Evolutionary conservation across 1,139 yeast genomes (phyloP).

Genomic region (Yamadazyma kanchanaburiensis): DNA sequence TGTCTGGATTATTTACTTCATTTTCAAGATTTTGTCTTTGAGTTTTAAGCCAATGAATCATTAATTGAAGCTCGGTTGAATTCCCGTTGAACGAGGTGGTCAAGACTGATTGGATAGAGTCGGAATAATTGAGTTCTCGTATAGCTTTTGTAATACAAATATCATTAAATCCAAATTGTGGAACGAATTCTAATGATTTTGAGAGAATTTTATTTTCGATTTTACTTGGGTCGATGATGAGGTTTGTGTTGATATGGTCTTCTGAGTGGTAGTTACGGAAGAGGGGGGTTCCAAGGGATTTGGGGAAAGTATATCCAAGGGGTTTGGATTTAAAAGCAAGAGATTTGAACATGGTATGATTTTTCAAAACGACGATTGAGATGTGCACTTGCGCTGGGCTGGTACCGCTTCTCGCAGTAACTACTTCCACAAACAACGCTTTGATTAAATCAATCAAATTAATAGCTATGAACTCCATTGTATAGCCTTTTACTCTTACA

Average conservation of each 20-base stretch:
- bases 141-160: slow-evolving; percentile 61
- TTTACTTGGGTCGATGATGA: slow-evolving; percentile 24
- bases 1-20: slow-evolving; percentile 23
- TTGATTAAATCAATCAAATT: too few species aligned
- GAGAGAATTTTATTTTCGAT: slow-evolving; percentile 34
- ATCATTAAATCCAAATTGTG: slow-evolving; percentile 65
- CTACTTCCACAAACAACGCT: too few species aligned
- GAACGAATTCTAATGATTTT: slow-evolving; percentile 51
- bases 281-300: too few species aligned
- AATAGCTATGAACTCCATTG: too few species aligned
- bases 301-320: too few species aligned
- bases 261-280: slow-evolving; percentile 29
- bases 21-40: slow-evolving; percentile 32
- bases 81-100: slow-evolving; percentile 27
- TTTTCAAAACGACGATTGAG: too few species aligned
- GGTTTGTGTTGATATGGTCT: slow-evolving; percentile 33
- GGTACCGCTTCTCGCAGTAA: too few species aligned
- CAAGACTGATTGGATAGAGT: slow-evolving; percentile 63
- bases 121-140: slow-evolving; percentile 58
- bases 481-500: too few species aligned
- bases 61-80: slow-evolving; percentile 44
- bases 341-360: too few species aligned
- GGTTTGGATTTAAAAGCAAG: too few species aligned
- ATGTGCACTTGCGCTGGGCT: too few species aligned
- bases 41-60: slow-evolving; percentile 38